These are phyloP conservation scores for Hortiboletus rubellus DNA, from an alignment of 1,284 basidiomycete genomes.

Conservation along the genomic window DNA sequence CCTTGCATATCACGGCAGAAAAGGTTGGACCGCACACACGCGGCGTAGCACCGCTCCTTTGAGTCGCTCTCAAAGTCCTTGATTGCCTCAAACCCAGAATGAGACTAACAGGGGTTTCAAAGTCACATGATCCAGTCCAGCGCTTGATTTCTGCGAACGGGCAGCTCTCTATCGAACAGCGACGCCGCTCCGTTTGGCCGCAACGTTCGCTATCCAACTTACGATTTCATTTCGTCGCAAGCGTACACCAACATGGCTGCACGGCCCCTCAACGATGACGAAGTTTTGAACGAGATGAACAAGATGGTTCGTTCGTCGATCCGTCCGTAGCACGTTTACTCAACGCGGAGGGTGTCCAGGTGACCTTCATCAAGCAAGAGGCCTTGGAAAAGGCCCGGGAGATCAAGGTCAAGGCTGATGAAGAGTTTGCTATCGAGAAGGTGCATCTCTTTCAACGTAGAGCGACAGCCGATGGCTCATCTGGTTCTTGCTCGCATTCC, in stretches of 20 bases:
- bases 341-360: constrained; percentile 47
- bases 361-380: constrained; percentile 96
- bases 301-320: constrained; percentile 78
- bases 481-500: not conserved
- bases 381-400: constrained; percentile 96
- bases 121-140: too few relatives aligned
- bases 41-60: too few relatives aligned
- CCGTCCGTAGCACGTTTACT: not conserved
- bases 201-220: too few relatives aligned
- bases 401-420: constrained; percentile 94
- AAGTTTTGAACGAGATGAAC: constrained; percentile 96
- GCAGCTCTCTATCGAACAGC: too few relatives aligned
- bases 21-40: too few relatives aligned
- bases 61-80: too few relatives aligned
- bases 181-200: too few relatives aligned
- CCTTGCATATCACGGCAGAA: too few relatives aligned
- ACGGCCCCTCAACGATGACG: constrained; percentile 89
- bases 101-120: too few relatives aligned
- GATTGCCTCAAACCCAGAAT: too few relatives aligned
- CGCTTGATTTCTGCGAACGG: too few relatives aligned
- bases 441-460: constrained; percentile 40
- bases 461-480: not conserved
- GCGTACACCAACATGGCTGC: constrained; percentile 46
- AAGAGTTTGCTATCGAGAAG: constrained; percentile 98
- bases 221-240: not conserved